Evolutionary conservation across 2,329 filamentous ascomycete species (phyloP), one percentile per base, ranked within the genome.

Genomic region (Diaporthe sp.): DNA sequence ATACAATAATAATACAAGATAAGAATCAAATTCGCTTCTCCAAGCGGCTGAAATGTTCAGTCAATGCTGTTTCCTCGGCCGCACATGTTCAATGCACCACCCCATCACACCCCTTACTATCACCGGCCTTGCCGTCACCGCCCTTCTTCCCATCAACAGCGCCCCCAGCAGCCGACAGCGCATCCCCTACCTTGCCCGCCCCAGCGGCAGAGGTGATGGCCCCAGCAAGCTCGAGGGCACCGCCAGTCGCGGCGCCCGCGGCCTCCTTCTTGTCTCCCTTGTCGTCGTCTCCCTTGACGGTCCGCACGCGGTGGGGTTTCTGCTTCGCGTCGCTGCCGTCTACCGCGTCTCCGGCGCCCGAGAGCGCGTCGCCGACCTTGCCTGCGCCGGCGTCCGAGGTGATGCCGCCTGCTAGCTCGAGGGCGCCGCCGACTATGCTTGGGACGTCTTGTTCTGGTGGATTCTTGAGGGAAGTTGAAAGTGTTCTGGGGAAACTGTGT

Each of bases 401-500:
- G 65, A 68, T 53, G 4, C 65, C 46, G 31, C 65, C 65, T 39
- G 65, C 65, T 19, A 68, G 65, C 8, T 39, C 31, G 13, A 53
- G 65, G 46, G 19, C 62, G 31, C 46, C 62, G 31, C 62, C 62
- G 19, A 68, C 62, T 53, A 68, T 68, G 22, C 46, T 6, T 28
- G 31, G 46, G 22, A 37, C 65, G 0, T 53, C 65, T 39, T 39
- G 37, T 39, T n/a, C 12, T 39, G 46, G 65, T 17, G 65, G 65
- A 22, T 42, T 17, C 22, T 68, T 4, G 13, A 42, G 12, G 2
- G 46, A 53, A 2, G 17, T n/a, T 19, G 65, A 22, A 0, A 3
- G 34, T 42, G 9, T 28, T 2, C 65, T 69, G 1, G 34, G 28
- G 4, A 1, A 8, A 19, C 0, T 4, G 13, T 22, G n/a, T 69